These are phyloP conservation scores for Bacterosira constricta DNA, from an alignment of 108 stramenopile species.

Conservation along the genomic window DNA sequence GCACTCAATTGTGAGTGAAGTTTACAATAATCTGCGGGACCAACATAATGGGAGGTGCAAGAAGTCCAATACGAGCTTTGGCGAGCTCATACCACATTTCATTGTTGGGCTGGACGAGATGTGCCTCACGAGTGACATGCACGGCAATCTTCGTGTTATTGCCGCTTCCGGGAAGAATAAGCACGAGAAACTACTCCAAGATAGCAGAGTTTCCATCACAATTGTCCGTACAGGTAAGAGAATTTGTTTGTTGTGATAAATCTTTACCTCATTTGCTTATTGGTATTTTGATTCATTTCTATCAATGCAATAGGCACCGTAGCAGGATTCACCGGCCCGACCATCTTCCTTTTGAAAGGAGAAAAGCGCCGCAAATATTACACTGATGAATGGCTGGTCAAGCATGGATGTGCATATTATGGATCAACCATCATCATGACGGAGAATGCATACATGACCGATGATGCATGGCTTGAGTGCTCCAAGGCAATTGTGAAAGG, in stretches of 20 bases:
- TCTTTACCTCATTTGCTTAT: no score
- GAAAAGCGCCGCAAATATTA: neutral
- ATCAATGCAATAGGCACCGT: no score
- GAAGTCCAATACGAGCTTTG: slow-evolving; percentile 22
- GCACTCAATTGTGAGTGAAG: slow-evolving; percentile 8
- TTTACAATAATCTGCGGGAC: neutral
- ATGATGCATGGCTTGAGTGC: slow-evolving; percentile 17
- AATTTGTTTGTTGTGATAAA: no score
- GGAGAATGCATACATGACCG: slow-evolving; percentile 35
- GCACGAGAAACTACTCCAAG: slow-evolving; percentile 27
- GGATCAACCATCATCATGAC: slow-evolving; percentile 33
- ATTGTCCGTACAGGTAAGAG: slow-evolving; percentile 26
- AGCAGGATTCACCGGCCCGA: slow-evolving; percentile 16
- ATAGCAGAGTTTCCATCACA: slow-evolving; percentile 15
- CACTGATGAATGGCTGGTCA: slow-evolving; percentile 3
- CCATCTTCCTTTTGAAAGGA: slow-evolving; percentile 20
- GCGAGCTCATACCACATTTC: slow-evolving; percentile 29
- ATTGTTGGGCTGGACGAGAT: slow-evolving; percentile 23
- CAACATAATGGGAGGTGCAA: slow-evolving; percentile 20
- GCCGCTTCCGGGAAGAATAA: slow-evolving; percentile 21
- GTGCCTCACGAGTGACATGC: slow-evolving; percentile 19
- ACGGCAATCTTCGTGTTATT: slow-evolving; percentile 22
- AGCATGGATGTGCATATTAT: neutral
- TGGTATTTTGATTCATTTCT: no score
- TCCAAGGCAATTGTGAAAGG: slow-evolving; percentile 11